These are phyloP conservation scores for Xylariaceae sp. DNA, from an alignment of 2,329 filamentous ascomycete genomes.

Conservation along the genomic window DNA sequence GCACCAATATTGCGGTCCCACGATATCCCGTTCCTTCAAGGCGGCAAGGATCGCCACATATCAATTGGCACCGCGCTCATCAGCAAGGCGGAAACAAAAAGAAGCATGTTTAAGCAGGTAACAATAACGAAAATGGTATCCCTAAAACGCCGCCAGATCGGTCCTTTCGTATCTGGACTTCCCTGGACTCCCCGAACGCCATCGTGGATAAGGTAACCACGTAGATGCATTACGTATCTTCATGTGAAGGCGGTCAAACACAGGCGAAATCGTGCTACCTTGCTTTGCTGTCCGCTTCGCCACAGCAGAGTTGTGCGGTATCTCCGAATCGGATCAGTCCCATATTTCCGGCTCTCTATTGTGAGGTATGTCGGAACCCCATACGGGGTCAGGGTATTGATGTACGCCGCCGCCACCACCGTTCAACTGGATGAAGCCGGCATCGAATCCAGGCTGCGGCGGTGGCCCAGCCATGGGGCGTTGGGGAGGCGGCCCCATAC, in stretches of 20 bases:
- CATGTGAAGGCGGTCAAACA: neutral
- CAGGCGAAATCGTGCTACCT: neutral
- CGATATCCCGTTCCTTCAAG: too few relatives aligned
- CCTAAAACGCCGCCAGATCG: neutral
- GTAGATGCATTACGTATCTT: neutral
- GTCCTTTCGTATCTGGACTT: neutral
- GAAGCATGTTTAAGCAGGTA: too few relatives aligned
- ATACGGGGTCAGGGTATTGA: slow-evolving; percentile 16
- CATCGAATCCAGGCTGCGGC: slow-evolving; percentile 26
- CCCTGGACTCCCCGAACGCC: neutral
- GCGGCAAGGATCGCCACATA: too few relatives aligned
- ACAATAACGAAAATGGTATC: neutral
- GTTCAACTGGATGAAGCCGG: slow-evolving; percentile 30
- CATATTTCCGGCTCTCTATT: slow-evolving; percentile 11
- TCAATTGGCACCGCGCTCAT: too few relatives aligned
- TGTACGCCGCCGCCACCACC: slow-evolving; percentile 18
- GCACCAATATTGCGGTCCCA: too few relatives aligned
- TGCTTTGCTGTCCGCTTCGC: neutral
- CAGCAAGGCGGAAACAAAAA: too few relatives aligned
- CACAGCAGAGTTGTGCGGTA: neutral
- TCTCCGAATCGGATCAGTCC: slow-evolving; percentile 1
- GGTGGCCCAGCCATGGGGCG: slow-evolving; percentile 9
- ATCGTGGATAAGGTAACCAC: neutral
- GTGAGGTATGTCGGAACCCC: slow-evolving; percentile 13
- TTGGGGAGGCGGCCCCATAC: slow-evolving; percentile 17